Base-by-base conservation (phyloP, 352 stramenopile genomes). In the Discostella stelligera region DNA sequence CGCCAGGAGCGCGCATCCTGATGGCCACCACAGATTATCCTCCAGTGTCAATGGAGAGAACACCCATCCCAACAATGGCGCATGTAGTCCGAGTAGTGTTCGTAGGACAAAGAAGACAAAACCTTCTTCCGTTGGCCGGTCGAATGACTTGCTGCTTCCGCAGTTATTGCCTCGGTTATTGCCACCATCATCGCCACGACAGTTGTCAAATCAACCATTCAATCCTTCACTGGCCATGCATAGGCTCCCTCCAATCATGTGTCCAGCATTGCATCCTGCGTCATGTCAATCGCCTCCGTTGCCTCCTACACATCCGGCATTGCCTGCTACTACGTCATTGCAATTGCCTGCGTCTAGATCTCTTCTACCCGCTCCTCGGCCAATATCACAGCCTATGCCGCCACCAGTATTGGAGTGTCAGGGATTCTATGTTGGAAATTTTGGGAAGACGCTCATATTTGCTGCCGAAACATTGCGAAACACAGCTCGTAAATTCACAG, bases 181-280 rank as follows among this genome's bases (percentile, higher is more conserved):
- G 27, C 27, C 2, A 6, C 27, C 27, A 32, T 32, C 27, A 32
- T 32, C 27, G 27, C 27, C 27, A 32, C 27, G 27, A 32, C 27
- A 32, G 5, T 32, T 5, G 27, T 32, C 27, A 5, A 32, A 32
- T 5, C 27, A 32, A 32, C 27, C 27, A 32, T 32, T 32, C 49
- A 55, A 18, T 55, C 49, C 49, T 55, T 23, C 49, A 21, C 49
- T 21, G 49, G n/a, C n/a, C n/a, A n/a, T n/a, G n/a, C n/a, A n/a
- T n/a, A n/a, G n/a, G n/a, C n/a, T n/a, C n/a, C n/a, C n/a, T n/a
- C n/a, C n/a, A n/a, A n/a, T n/a, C n/a, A n/a, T n/a, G n/a, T n/a
- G n/a, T n/a, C n/a, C n/a, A n/a, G n/a, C 49, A 55, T 55, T 23
- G 49, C 49, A 5, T 32, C 27, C 27, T 32, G 27, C 27, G 2